phyloP scores from a whole-genome alignment of 768 basidiomycete species.

The Botryobasidium botryosum region DNA sequence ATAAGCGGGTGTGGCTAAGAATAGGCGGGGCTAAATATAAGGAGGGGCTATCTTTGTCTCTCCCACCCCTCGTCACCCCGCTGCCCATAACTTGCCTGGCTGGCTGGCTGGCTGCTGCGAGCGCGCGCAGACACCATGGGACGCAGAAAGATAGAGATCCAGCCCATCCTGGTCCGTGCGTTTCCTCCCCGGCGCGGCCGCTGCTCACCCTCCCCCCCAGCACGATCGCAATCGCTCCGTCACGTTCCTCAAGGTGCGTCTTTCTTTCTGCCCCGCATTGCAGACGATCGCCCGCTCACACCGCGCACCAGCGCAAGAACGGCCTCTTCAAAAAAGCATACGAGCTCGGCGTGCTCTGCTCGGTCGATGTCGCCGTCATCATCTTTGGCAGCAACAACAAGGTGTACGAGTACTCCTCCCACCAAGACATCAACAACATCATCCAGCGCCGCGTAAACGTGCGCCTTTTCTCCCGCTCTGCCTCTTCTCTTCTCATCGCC shows the following conservation, averaged over 20 bases:
- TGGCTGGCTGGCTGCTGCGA: too few species aligned
- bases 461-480: constrained; percentile 12
- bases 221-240: constrained; percentile 84
- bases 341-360: constrained; percentile 79
- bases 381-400: constrained; percentile 67
- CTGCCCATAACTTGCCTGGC: too few species aligned
- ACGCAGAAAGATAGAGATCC: constrained; percentile 66
- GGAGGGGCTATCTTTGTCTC: too few species aligned
- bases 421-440: constrained; percentile 45
- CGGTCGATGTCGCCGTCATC: constrained; percentile 76
- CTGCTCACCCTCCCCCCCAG: constrained; percentile 26
- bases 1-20: too few species aligned
- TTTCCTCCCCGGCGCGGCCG: background rate
- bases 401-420: constrained; percentile 67
- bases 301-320: constrained; percentile 62
- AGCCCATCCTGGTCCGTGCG: constrained; percentile 56
- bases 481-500: background rate
- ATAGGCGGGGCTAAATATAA: too few species aligned
- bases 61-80: too few species aligned
- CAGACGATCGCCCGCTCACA: too few species aligned
- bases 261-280: background rate
- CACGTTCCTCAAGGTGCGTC: constrained; percentile 69
- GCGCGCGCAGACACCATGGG: too few species aligned
- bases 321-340: constrained; percentile 86
- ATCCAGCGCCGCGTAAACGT: constrained; percentile 49